Percentiles rank a stretch among this genome's conserved stretches.
Conservation (phyloP, 129 eudicot species). For the Deinandra increscens region DNA sequence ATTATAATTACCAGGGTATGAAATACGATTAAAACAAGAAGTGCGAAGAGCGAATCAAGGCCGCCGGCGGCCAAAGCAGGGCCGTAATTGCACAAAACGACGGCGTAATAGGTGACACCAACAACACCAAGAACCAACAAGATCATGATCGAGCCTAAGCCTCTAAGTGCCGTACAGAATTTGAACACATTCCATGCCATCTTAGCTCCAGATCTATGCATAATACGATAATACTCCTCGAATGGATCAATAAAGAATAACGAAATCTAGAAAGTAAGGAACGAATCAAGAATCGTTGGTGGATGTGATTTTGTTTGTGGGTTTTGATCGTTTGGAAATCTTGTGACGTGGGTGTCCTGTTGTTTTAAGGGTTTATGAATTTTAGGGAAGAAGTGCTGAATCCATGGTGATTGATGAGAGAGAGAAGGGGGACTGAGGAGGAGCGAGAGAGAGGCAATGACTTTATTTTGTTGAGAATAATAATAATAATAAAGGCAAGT, state of each 20-base stretch:
- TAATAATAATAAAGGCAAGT: no score
- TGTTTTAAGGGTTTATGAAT: conserved; percentile 48
- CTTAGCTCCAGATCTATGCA: conserved; percentile 94
- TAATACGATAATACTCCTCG: conserved; percentile 32
- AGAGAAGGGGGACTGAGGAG: conserved; percentile 32
- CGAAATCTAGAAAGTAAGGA: no score
- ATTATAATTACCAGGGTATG: conserved; percentile 74
- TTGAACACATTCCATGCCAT: conserved; percentile 99
- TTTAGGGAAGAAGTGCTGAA: conserved; percentile 31
- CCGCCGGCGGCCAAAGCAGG: conserved; percentile 74
- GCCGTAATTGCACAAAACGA: conserved; percentile 77
- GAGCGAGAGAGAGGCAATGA: conserved; percentile 25
- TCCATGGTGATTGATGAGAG: conserved; percentile 29
- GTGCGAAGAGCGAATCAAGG: conserved; percentile 61
- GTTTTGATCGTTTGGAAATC: conserved; percentile 23
- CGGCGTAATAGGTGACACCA: conserved; percentile 91
- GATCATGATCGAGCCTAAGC: conserved; percentile 96
- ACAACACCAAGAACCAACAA: conserved; percentile 85
- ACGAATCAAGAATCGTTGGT: no score
- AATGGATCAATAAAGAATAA: neutral
- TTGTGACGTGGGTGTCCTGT: conserved; percentile 28
- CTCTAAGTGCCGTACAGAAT: conserved; percentile 86
- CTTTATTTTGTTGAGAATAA: conserved; percentile 14
- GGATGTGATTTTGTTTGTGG: conserved; percentile 19
- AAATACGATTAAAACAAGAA: conserved; percentile 59